Conservation (phyloP, 1,284 basidiomycete species). For the Ceratobasidium sp. region DNA sequence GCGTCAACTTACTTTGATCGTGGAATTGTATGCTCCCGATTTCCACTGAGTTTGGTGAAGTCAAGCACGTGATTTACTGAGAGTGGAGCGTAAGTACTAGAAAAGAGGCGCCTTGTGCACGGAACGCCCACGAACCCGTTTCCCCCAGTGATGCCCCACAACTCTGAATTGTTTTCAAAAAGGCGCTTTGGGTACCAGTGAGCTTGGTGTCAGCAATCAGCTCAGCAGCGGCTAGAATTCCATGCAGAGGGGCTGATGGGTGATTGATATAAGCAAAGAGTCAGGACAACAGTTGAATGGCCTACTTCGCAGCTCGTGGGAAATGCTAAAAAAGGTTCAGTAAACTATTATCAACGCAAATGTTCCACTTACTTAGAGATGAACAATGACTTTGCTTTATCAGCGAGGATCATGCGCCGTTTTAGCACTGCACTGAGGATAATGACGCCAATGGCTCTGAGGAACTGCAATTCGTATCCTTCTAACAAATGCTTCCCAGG, state of each 20-base stretch:
- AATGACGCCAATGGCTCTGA: slow-evolving; percentile 92
- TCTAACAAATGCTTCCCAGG: slow-evolving; percentile 85
- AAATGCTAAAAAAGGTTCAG: slow-evolving; percentile 69
- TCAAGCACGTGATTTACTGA: slow-evolving; percentile 94
- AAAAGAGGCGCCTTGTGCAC: slow-evolving; percentile 41
- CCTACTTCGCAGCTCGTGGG: slow-evolving; percentile 80
- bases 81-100: slow-evolving; percentile 55
- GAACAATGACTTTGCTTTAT: slow-evolving; percentile 90
- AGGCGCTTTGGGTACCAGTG: slow-evolving; percentile 84
- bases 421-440: slow-evolving; percentile 94
- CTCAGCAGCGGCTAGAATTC: slow-evolving; percentile 91
- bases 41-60: slow-evolving; percentile 95
- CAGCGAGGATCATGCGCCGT: slow-evolving; percentile 91
- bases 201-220: slow-evolving; percentile 84
- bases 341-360: slow-evolving; percentile 44
- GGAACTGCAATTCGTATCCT: slow-evolving; percentile 91
- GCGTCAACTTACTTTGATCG: slow-evolving; percentile 65
- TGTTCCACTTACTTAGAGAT: slow-evolving; percentile 78
- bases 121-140: slow-evolving; percentile 55
- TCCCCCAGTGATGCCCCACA: slow-evolving; percentile 86
- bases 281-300: not conserved
- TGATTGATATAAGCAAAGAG: not conserved
- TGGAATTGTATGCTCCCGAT: slow-evolving; percentile 77
- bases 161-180: slow-evolving; percentile 89
- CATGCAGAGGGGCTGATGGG: slow-evolving; percentile 78